Conservation (phyloP, 768 basidiomycete species). For the Russula sp. region DNA sequence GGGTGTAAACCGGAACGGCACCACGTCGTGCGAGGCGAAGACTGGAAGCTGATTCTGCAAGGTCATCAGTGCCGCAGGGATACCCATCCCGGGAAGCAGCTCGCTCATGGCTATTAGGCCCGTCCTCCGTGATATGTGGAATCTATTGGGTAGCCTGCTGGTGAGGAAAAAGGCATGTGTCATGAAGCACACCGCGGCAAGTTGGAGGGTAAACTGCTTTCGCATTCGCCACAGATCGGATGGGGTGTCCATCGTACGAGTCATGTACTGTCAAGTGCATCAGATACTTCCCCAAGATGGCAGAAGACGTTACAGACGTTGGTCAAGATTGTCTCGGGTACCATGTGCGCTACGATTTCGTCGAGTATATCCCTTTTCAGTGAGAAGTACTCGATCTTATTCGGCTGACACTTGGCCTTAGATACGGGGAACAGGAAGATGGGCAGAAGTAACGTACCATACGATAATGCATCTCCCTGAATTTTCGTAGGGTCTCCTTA, state of each 20-base stretch:
- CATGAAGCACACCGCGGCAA: conserved; percentile 87
- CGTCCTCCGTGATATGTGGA: conserved; percentile 84
- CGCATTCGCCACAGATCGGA: conserved; percentile 94
- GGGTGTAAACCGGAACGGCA: conserved; percentile 96
- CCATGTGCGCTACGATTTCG: conserved; percentile 79
- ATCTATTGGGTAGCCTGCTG: conserved; percentile 76
- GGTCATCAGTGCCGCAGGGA: conserved; percentile 21
- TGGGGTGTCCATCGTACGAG: conserved; percentile 73
- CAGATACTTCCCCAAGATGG: conserved; percentile 1
- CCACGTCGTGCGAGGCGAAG: conserved; percentile 76
- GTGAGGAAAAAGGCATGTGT: conserved; percentile 82
- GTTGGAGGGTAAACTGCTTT: conserved; percentile 90
- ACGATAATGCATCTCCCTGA: conserved; percentile 40
- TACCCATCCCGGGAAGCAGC: conserved; percentile 64
- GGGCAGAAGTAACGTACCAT: conserved; percentile 33
- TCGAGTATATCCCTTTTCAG: conserved; percentile 83
- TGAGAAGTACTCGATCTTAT: conserved; percentile 58
- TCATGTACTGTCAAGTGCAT: conserved; percentile 67
- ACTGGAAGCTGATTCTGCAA: conserved; percentile 44
- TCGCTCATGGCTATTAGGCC: conserved; percentile 93
- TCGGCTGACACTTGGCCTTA: conserved; percentile 37
- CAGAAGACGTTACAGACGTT: conserved; percentile 45
- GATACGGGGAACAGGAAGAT: neutral
- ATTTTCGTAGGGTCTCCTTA: conserved; percentile 57
- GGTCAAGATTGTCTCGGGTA: conserved; percentile 82